Evolutionary conservation across 768 basidiomycete genomes (phyloP).

Genomic region (Kwoniella shandongensis): DNA sequence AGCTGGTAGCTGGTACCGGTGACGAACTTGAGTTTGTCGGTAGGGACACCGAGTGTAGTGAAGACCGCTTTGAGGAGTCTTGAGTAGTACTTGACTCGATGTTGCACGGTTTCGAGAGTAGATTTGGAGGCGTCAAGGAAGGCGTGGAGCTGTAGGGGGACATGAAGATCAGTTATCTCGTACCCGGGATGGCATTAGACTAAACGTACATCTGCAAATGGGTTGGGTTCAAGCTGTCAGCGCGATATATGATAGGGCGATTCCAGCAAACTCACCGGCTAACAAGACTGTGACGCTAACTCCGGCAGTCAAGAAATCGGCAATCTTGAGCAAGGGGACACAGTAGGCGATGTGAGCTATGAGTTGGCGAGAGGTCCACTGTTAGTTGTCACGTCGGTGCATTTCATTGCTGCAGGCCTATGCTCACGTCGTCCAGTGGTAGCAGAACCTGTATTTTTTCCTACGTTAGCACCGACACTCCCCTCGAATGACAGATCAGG

Average conservation of each 20-base stretch:
- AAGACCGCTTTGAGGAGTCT: conserved; percentile 78
- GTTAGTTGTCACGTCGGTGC: too few species aligned
- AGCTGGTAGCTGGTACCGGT: conserved; percentile 92
- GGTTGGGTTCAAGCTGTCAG: too few species aligned
- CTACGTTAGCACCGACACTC: background rate
- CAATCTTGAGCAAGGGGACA: conserved; percentile 89
- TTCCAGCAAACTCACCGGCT: conserved; percentile 60
- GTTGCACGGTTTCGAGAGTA: conserved; percentile 81
- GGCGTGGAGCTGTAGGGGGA: conserved; percentile 67
- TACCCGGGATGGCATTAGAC: too few species aligned
- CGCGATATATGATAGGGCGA: too few species aligned
- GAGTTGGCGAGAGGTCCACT: too few species aligned
- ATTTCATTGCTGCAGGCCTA: background rate
- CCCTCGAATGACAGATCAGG: background rate
- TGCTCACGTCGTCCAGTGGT: conserved; percentile 88
- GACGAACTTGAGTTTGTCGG: conserved; percentile 76
- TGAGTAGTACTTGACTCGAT: conserved; percentile 89
- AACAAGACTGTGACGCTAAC: conserved; percentile 82
- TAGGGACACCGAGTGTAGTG: conserved; percentile 84
- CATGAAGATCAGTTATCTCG: too few species aligned
- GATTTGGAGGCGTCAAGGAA: conserved; percentile 98
- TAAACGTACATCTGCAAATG: conserved; percentile 9
- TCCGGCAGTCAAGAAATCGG: conserved; percentile 91
- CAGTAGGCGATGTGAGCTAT: conserved; percentile 97
- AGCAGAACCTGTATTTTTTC: conserved; percentile 78